A percentile compares a stretch with the other conserved stretches of the same genome.
Conservation (phyloP, 176 grass and related monocot species). For the Pharus latifolius region DNA sequence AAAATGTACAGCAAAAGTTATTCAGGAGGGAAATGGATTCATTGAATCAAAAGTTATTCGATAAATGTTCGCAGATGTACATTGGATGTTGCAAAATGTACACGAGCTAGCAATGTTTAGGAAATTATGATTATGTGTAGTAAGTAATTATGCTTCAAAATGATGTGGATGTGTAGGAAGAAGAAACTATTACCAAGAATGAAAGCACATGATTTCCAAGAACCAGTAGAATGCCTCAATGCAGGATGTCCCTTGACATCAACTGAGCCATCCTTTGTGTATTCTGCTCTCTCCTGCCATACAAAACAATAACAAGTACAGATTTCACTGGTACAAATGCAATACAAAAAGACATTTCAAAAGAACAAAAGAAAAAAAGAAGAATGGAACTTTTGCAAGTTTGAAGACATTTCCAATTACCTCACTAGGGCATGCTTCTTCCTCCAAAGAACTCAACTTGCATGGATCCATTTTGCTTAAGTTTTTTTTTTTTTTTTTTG, state of each 20-base stretch:
- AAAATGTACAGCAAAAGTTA: not conserved
- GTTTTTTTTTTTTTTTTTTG: too few relatives aligned
- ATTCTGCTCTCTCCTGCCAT: not conserved
- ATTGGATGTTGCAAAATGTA: not conserved
- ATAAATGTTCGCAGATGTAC: not conserved
- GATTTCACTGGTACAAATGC: too few relatives aligned
- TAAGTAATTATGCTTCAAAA: too few relatives aligned
- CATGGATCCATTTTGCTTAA: not conserved
- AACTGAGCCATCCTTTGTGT: constrained; percentile 30
- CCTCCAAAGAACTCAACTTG: not conserved
- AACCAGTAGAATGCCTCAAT: constrained; percentile 21
- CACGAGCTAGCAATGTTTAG: not conserved
- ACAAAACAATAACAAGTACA: not conserved
- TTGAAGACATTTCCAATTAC: not conserved
- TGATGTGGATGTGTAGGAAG: too few relatives aligned
- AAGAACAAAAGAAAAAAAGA: not conserved
- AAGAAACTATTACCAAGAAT: constrained; percentile 23
- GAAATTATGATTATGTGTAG: not conserved
- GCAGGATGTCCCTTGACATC: constrained; percentile 14
- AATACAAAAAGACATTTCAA: not conserved
- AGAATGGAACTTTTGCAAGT: not conserved
- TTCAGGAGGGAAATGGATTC: not conserved
- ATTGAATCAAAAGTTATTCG: not conserved
- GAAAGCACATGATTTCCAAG: constrained; percentile 41
- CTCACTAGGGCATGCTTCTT: not conserved